Conservation (phyloP, 2,329 filamentous ascomycete species). For the Colletotrichum lupini region DNA sequence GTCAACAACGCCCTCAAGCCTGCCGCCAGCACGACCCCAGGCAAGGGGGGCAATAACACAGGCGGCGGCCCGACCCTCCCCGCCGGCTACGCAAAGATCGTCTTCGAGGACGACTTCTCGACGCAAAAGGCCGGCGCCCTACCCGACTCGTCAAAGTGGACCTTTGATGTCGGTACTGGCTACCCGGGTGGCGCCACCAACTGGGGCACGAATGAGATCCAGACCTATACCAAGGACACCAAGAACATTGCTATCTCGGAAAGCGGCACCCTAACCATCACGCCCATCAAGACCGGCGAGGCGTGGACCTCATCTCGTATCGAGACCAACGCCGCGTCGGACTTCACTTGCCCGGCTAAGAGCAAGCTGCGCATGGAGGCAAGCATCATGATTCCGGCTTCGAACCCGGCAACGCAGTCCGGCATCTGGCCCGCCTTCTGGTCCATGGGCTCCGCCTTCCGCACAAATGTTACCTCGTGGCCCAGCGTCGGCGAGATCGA, state of each 20-base stretch:
- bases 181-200: conserved; percentile 57
- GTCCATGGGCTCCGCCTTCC: conserved; percentile 53
- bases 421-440: conserved; percentile 62
- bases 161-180: conserved; percentile 53
- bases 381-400: conserved; percentile 48
- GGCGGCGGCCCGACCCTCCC: conserved; percentile 27
- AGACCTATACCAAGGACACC: conserved; percentile 54
- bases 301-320: conserved; percentile 58
- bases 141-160: conserved; percentile 55
- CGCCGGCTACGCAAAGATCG: conserved; percentile 36
- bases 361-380: conserved; percentile 52
- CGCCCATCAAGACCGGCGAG: conserved; percentile 41
- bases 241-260: conserved; percentile 54
- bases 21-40: not conserved
- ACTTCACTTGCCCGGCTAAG: conserved; percentile 48
- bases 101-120: conserved; percentile 46
- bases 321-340: conserved; percentile 48
- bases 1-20: not conserved
- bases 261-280: conserved; percentile 36
- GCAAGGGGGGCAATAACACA: not conserved
- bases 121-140: conserved; percentile 42
- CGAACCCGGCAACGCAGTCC: conserved; percentile 41
- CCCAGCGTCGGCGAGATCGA: conserved; percentile 57
- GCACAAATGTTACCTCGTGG: conserved; percentile 53
- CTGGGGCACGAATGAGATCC: conserved; percentile 62